phyloP scores from a whole-genome alignment of 2,329 filamentous ascomycete genomes.

The Cercospora berteroae region DNA sequence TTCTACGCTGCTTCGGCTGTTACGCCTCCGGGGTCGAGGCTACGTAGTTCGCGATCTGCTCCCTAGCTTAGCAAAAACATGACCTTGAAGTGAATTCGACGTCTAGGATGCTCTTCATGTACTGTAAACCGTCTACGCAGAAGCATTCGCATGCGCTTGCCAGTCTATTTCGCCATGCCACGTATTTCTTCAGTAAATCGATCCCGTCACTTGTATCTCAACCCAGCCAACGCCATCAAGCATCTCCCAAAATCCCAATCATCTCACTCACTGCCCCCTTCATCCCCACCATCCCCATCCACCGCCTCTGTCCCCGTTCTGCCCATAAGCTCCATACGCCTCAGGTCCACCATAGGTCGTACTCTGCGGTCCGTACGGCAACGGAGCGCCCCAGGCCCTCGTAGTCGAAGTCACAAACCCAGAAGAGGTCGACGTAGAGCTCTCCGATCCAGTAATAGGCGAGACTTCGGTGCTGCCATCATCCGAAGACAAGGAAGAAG shows the following conservation, averaged over 20 bases:
- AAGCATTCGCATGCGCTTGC: neutral
- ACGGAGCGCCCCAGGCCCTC: neutral
- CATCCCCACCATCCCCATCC: neutral
- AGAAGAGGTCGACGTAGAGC: conserved; percentile 2
- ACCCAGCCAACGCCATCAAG: neutral
- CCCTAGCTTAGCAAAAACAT: no score
- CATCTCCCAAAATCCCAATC: neutral
- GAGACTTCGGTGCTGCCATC: conserved; percentile 9
- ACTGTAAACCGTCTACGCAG: neutral
- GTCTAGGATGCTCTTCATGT: neutral
- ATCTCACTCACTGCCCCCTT: neutral
- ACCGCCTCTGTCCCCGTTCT: neutral
- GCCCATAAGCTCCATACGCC: neutral
- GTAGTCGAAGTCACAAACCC: conserved; percentile 1
- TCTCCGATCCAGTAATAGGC: conserved; percentile 4
- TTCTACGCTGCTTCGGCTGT: no score
- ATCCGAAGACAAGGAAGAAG: neutral
- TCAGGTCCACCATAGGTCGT: conserved; percentile 1
- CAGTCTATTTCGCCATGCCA: neutral
- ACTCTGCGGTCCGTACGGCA: neutral
- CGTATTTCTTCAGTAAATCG: no score
- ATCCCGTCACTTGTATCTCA: no score
- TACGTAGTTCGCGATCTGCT: no score
- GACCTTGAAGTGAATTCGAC: no score
- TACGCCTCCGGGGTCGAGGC: no score